A percentile compares a stretch with the other conserved stretches of the same genome.
Evolutionary conservation across 768 basidiomycete genomes (phyloP).

Genomic region (Hortiboletus flavorubellus): DNA sequence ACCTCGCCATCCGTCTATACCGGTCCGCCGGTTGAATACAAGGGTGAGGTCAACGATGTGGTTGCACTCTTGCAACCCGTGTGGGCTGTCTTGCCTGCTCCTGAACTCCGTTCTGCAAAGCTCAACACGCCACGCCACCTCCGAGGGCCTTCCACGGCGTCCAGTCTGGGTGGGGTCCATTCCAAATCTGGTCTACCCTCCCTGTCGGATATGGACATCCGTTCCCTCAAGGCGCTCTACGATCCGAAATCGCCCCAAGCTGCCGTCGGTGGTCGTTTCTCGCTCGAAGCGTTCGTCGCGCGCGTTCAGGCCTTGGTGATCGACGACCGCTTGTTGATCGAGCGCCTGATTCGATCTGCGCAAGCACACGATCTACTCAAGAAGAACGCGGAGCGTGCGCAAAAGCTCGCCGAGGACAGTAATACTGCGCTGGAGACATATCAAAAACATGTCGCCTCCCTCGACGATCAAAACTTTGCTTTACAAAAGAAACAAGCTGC

Average conservation of each 20-base stretch:
- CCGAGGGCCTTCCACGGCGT: conserved; percentile 45
- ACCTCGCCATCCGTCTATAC: conserved; percentile 20
- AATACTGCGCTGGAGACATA: conserved; percentile 80
- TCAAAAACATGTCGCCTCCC: conserved; percentile 77
- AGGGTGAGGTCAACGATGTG: conserved; percentile 51
- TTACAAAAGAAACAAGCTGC: conserved; percentile 50
- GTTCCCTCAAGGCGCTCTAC: conserved; percentile 80
- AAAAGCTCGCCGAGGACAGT: conserved; percentile 86
- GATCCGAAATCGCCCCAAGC: conserved; percentile 37
- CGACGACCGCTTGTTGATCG: conserved; percentile 82
- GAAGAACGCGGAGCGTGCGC: conserved; percentile 87
- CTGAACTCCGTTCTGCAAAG: conserved; percentile 73
- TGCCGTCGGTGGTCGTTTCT: conserved; percentile 43
- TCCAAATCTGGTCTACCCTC: conserved; percentile 41
- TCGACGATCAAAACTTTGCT: conserved; percentile 70
- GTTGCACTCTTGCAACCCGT: conserved; percentile 64
- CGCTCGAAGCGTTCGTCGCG: conserved; percentile 70
- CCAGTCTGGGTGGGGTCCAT: conserved; percentile 30
- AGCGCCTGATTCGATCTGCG: conserved; percentile 79
- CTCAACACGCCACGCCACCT: conserved; percentile 47
- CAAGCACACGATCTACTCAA: conserved; percentile 89
- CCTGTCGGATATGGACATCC: conserved; percentile 81
- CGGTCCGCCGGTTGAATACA: conserved; percentile 29
- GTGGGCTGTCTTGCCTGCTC: conserved; percentile 82
- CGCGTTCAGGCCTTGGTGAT: conserved; percentile 78